These are phyloP conservation scores for Asterochloris erici DNA, from an alignment of 139 green algal species.

Conservation along the genomic window DNA sequence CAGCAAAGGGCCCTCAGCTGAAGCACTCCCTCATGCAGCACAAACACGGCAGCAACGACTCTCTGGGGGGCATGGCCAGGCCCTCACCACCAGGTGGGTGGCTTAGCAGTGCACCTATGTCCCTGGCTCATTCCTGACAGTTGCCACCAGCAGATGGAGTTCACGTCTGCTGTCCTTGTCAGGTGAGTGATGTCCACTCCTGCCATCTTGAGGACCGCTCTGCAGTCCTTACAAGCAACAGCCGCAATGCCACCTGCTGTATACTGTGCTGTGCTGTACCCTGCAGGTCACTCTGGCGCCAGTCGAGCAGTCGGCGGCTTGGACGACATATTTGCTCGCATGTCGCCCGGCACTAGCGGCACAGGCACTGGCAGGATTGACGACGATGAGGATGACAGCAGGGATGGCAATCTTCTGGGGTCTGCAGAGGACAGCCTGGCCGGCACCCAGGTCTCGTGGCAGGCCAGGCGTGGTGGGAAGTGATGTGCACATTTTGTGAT, in stretches of 20 bases:
- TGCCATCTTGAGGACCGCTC: not conserved
- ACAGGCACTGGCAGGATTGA: not conserved
- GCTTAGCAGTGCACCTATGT: not conserved
- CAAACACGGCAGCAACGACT: not conserved
- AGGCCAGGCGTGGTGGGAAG: too few relatives aligned
- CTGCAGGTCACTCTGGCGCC: not conserved
- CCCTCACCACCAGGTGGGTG: not conserved
- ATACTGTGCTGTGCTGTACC: not conserved
- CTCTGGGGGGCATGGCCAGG: not conserved
- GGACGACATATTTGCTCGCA: conserved; percentile 17
- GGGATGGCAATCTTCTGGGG: conserved; percentile 13
- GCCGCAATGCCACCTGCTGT: not conserved
- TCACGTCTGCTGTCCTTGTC: not conserved
- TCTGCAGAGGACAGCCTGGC: conserved; percentile 2
- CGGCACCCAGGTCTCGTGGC: not conserved
- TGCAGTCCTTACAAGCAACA: not conserved
- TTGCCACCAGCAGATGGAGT: not conserved
- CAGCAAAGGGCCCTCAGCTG: not conserved
- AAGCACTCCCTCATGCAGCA: not conserved
- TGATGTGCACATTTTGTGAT: too few relatives aligned
- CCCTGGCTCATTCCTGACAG: not conserved
- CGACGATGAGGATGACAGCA: conserved; percentile 17
- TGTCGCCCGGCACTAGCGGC: conserved; percentile 1
- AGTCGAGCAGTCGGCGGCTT: not conserved
- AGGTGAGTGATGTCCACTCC: not conserved